Conservation (phyloP, 2,329 filamentous ascomycete species). For the Aureobasidium subglaciale region DNA sequence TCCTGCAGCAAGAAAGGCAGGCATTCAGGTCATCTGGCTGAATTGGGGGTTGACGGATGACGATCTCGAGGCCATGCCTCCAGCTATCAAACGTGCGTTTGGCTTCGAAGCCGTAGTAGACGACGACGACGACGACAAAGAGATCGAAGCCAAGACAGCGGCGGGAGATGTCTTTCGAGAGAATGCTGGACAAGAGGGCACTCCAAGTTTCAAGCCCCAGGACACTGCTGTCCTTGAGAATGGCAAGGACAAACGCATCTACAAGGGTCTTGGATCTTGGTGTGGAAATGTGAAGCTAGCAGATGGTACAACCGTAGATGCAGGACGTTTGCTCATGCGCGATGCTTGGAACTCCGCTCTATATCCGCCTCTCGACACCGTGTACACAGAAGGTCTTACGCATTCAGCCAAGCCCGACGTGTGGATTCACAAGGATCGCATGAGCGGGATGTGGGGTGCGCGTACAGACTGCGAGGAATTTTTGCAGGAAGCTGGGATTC, state of each 20-base stretch:
- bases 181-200: conserved; percentile 15
- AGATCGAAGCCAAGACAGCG: conserved; percentile 7
- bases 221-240: conserved; percentile 19
- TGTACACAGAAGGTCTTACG: conserved; percentile 28
- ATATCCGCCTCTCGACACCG: conserved; percentile 39
- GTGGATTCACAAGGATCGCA: conserved; percentile 50
- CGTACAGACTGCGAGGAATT: conserved; percentile 38
- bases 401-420: conserved; percentile 36
- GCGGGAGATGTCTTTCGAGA: conserved; percentile 18
- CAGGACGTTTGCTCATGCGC: conserved; percentile 44
- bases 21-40: conserved; percentile 36
- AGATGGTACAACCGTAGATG: conserved; percentile 32
- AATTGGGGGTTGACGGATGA: conserved; percentile 37
- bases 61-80: conserved; percentile 33
- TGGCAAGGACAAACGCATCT: conserved; percentile 23
- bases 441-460: conserved; percentile 50
- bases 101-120: conserved; percentile 30
- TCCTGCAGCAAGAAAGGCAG: conserved; percentile 39
- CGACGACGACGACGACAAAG: conserved; percentile 21
- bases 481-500: conserved; percentile 35
- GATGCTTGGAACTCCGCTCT: conserved; percentile 52
- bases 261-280: conserved; percentile 27
- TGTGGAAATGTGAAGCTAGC: conserved; percentile 25
- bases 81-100: conserved; percentile 42
- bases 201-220: background rate